Conservation (phyloP, 306 rosid species). For the apple (Malus domestica) region DNA sequence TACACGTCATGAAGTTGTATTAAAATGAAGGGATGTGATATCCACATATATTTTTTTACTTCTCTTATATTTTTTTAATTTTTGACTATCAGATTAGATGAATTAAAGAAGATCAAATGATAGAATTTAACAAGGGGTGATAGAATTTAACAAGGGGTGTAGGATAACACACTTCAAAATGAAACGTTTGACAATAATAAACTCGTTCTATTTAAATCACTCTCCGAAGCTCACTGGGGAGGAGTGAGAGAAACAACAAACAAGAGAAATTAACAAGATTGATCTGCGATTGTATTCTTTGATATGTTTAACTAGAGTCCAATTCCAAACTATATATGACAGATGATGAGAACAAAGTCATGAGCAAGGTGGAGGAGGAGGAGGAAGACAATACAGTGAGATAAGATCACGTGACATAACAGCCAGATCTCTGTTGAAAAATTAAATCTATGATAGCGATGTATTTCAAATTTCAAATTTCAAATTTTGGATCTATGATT, state of each 20-base stretch:
- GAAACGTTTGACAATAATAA: no score
- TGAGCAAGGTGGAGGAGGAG: background rate
- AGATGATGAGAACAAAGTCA: background rate
- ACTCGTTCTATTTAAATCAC: no score
- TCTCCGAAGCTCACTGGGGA: background rate
- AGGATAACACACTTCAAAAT: no score
- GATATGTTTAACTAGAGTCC: background rate
- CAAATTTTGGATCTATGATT: slow-evolving; percentile 4
- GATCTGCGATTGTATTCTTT: background rate
- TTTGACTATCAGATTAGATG: fast-evolving
- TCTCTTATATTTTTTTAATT: no score
- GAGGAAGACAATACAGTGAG: slow-evolving; percentile 16
- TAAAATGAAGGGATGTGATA: no score
- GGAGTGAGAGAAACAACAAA: background rate
- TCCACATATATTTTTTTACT: no score
- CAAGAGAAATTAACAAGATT: background rate
- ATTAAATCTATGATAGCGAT: background rate
- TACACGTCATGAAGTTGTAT: background rate
- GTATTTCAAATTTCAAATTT: slow-evolving; percentile 20
- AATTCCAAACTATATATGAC: background rate
- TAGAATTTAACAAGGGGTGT: no score
- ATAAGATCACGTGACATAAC: slow-evolving; percentile 40
- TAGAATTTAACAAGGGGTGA: no score
- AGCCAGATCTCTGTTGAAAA: background rate
- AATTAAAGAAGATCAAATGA: no score